Percentiles rank a stretch among this genome's conserved stretches.
phyloP scores from a whole-genome alignment of 345 rosid species.

The Brassica napus region Da-Ae NC_063450.1:21662501-21663000 shows the following conservation, averaged over 20 bases:
- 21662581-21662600: not conserved
- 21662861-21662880: conserved; percentile 54
- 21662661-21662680: not conserved
- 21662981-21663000: conserved; percentile 57
- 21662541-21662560: too few relatives aligned
- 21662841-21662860: conserved; percentile 63
- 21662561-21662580: not conserved
- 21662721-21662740: conserved; percentile 1
- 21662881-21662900: conserved; percentile 19
- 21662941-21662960: conserved; percentile 49
- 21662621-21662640: not conserved
- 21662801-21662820: not conserved
- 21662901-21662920: conserved; percentile 18
- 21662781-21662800: not conserved
- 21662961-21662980: conserved; percentile 53
- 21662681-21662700: not conserved
- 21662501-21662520: too few relatives aligned
- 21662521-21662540: too few relatives aligned
- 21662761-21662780: not conserved
- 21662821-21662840: conserved; percentile 34
- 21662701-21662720: not conserved
- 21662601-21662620: not conserved
- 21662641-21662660: not conserved
- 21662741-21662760: not conserved
- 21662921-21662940: conserved; percentile 53